Percentiles rank a stretch among this genome's conserved stretches.
Conservation (phyloP, 306 rosid species). For the Vigna unguiculata region DNA sequence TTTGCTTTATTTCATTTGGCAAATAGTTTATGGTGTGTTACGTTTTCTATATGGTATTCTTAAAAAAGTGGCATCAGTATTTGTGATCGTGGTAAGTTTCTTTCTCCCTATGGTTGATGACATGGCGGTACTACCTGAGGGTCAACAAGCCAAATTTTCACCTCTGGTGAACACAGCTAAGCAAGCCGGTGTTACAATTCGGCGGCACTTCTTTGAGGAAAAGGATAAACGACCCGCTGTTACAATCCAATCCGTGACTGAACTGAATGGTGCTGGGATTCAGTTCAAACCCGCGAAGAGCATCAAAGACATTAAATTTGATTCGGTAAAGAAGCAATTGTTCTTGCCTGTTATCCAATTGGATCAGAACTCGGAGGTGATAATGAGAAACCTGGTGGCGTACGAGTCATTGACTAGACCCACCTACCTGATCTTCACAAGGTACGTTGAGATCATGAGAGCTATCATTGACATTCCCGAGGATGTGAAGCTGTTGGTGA, state of each 20-base stretch:
- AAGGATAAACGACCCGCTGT: background rate
- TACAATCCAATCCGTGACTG: background rate
- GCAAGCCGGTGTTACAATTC: background rate
- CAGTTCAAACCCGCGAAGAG: background rate
- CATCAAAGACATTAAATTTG: constrained; percentile 6
- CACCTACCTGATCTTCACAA: background rate
- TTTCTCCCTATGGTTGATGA: background rate
- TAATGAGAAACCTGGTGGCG: background rate
- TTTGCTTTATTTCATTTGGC: background rate
- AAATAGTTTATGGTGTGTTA: background rate
- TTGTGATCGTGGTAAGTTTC: background rate
- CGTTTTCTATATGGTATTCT: background rate
- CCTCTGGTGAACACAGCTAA: background rate
- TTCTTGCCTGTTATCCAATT: constrained; percentile 27
- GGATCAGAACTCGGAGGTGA: background rate
- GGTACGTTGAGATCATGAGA: constrained; percentile 43
- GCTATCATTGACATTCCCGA: constrained; percentile 4
- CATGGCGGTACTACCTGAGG: too few relatives aligned
- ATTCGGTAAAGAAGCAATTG: background rate
- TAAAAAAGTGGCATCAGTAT: background rate
- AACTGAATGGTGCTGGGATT: constrained; percentile 23
- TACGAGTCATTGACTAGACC: background rate
- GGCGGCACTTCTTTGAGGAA: background rate
- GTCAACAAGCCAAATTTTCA: background rate
- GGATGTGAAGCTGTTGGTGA: constrained; percentile 40